A percentile compares a stretch with the other conserved stretches of the same genome.
Evolutionary conservation across 768 basidiomycete species (phyloP).

Genomic region (Megacollybia marginata): DNA sequence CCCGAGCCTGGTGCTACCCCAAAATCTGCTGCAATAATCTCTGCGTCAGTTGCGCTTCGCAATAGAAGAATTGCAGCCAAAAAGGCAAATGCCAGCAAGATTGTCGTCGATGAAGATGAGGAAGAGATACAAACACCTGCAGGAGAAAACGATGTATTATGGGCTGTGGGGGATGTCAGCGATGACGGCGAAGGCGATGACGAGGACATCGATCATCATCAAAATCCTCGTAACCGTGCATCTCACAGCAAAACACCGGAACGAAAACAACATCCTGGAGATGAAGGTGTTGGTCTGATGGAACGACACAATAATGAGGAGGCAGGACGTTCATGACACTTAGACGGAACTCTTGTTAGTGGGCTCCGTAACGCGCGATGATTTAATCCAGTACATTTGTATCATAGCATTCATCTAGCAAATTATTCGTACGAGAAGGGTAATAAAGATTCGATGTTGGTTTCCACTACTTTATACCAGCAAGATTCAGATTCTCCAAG

Average conservation of each 20-base stretch:
- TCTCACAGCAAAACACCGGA: constrained; percentile 13
- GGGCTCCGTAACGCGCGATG: too few relatives aligned
- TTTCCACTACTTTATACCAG: too few relatives aligned
- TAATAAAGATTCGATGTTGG: too few relatives aligned
- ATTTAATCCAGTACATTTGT: too few relatives aligned
- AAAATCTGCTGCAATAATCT: constrained; percentile 20
- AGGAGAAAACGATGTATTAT: constrained; percentile 39
- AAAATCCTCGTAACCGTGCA: constrained; percentile 25
- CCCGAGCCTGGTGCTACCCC: constrained; percentile 45
- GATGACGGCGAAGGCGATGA: constrained; percentile 44
- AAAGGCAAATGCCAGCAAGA: constrained; percentile 6
- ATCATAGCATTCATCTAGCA: too few relatives aligned
- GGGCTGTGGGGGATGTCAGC: constrained; percentile 69
- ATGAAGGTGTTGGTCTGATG: constrained; percentile 40
- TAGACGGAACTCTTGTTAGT: too few relatives aligned
- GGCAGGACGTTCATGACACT: constrained; percentile 2
- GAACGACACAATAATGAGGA: constrained; percentile 23
- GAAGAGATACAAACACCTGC: constrained; percentile 16
- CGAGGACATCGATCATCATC: constrained; percentile 36
- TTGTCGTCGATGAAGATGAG: constrained; percentile 24
- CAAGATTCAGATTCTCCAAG: too few relatives aligned
- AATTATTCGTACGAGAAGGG: too few relatives aligned
- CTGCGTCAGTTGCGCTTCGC: constrained; percentile 11
- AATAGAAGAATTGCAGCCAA: constrained; percentile 16
- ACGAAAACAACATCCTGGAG: constrained; percentile 17